Evolutionary conservation across 139 green algal species (phyloP).

Genomic region (Closterium sp.): DNA sequence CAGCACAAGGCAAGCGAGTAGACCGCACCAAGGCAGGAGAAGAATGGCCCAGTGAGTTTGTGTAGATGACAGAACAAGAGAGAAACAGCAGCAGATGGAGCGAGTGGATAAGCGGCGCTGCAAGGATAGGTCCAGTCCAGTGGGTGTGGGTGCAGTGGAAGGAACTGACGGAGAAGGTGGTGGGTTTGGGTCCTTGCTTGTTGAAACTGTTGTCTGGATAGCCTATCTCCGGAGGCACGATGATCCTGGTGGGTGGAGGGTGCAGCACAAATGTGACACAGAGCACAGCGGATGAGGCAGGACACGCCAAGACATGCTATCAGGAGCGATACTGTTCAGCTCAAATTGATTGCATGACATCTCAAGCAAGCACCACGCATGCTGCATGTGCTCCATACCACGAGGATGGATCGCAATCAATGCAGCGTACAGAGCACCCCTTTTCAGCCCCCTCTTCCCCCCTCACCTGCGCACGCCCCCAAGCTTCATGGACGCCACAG

Average conservation of each 20-base stretch:
- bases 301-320: neutral
- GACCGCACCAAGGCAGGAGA: too few relatives aligned
- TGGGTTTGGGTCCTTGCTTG: slow-evolving; percentile 51
- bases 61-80: neutral
- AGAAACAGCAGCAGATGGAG: neutral
- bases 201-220: slow-evolving; percentile 52
- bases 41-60: neutral
- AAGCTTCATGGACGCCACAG: slow-evolving; percentile 69
- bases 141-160: neutral
- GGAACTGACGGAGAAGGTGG: slow-evolving; percentile 52
- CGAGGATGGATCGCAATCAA: neutral
- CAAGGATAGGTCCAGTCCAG: neutral
- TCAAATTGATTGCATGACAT: neutral
- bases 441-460: neutral
- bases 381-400: neutral
- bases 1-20: slow-evolving; percentile 1
- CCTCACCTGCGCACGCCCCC: slow-evolving; percentile 48
- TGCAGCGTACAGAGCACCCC: neutral
- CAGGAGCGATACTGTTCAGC: neutral
- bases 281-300: neutral
- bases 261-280: neutral
- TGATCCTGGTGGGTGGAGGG: slow-evolving; percentile 31
- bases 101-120: too few relatives aligned
- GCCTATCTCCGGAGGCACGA: slow-evolving; percentile 57
- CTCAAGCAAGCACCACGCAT: neutral